Percentiles rank a stretch among this genome's conserved stretches.
phyloP scores from a whole-genome alignment of 2,329 filamentous ascomycete species.

The Fusarium clavum region DNA sequence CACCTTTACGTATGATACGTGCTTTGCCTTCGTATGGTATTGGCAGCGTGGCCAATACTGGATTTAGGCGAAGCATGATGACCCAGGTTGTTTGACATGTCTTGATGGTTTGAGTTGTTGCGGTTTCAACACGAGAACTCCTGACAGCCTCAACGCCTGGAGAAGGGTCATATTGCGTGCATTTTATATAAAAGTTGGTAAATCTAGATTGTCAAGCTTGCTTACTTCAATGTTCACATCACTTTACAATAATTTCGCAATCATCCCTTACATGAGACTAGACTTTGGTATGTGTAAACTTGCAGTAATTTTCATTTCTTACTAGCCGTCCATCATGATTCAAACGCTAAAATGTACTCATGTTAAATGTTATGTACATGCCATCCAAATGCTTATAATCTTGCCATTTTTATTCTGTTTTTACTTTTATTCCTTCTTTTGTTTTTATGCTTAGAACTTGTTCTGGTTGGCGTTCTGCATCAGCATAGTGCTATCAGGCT shows the following conservation, averaged over 20 bases:
- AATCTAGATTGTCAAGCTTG: not conserved
- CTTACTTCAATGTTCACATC: too few relatives aligned
- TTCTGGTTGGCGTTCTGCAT: constrained; percentile 47
- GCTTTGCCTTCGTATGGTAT: constrained; percentile 41
- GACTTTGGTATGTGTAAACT: not conserved
- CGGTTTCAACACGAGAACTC: constrained; percentile 35
- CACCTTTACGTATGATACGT: constrained; percentile 41
- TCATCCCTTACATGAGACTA: not conserved
- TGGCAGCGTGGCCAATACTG: constrained; percentile 42
- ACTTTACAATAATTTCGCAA: not conserved
- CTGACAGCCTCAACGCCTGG: constrained; percentile 33
- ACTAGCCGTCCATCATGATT: constrained; percentile 12
- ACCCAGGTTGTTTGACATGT: constrained; percentile 13
- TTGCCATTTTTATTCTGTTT: not conserved
- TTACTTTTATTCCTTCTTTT: not conserved
- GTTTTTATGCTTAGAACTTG: constrained; percentile 36
- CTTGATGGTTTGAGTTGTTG: not conserved
- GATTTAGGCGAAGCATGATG: constrained; percentile 41
- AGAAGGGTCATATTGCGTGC: not conserved
- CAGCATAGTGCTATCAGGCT: constrained; percentile 47
- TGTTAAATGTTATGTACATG: constrained; percentile 16
- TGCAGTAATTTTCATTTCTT: constrained; percentile 7
- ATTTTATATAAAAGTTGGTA: not conserved
- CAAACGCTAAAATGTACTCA: constrained; percentile 27
- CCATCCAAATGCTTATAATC: not conserved